Evolutionary conservation across 2,329 filamentous ascomycete species (phyloP), one percentile per base, ranked within the genome.

Genomic region (Drechmeria coniospora): DNA sequence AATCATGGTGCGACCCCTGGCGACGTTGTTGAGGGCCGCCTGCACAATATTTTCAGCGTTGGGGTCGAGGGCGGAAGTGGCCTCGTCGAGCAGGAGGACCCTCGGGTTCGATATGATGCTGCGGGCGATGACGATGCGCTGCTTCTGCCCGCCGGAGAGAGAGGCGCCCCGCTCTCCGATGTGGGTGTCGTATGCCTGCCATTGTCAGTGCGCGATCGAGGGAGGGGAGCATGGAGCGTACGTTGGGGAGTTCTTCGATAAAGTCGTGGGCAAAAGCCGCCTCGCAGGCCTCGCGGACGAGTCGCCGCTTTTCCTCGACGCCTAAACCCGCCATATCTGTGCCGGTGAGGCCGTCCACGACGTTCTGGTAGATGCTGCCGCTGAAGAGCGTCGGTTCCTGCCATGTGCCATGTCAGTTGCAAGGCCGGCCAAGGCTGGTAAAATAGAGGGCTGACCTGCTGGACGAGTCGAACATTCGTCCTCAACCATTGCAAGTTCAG

Each of bases 1-100:
- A 23, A 79, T 67, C 3, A 73, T 77, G 1, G 75, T 79, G 12
- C 73, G 58, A 15, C 63, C 63, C 24, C 59, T 54, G 2, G 68
- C 67, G 6, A 53, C 52, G 5, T 63, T 60, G 34, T 67, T 63
- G 13, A 74, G 54, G 0, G 68, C 68, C 27, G 56, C 47, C 35
- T 74, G 68, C 1, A 74, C 69, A 14, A 65, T 56, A 16, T 56
- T 53, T 28, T 63, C 58, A 3, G 60, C 53, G 9, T 53, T 53
- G 3, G 56, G 53, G 23, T 62, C 56, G 8, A 62, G 44, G 1
- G 74, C 70, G 26, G 66, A 74, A 0, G 76, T 80, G 2, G 75
- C 75, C 45, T 81, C 75, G 36, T 81, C 76, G 2, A 80, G 54
- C 17, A 80, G 64, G 1, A 80, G 53, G 23, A 80, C 68, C 3